Base-by-base conservation (phyloP, 2,329 filamentous ascomycete species). In the Orbilia javanica region DNA sequence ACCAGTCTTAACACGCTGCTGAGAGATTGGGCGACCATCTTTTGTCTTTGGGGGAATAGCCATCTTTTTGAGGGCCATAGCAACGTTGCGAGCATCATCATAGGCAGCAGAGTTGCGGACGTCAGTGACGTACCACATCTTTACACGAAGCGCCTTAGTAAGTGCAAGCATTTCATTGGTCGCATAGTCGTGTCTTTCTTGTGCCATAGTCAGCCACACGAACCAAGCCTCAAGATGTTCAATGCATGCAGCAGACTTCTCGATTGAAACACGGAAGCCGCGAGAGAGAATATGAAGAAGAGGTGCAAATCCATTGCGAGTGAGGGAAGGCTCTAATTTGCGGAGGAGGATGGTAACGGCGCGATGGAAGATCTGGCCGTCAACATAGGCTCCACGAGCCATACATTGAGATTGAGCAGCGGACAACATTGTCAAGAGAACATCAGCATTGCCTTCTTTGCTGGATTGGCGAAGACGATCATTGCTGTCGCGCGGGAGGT, bases 91-190 rank as follows among this genome's bases (percentile, higher is more conserved):
- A 44, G 93, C 93, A 81, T 96, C 92, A 77, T 96, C 93, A 82
- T 97, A 98, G 8, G 90, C 90, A 60, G 90, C 92, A 3, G 96
- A 97, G 81, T 95, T 94, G 79, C 93, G 91, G 29, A 98, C 94
- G 83, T 97, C 94, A 0, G 93, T 95, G 77, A 96, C 92, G 83
- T 97, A 99, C 96, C 96, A 99, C 93, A 98, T 97, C 86, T 98
- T 98, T 83, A 97, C 93, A 48, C 96, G 90, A 44, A 97, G 87
- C 22, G 91, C 90, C 72, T 90, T 89, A 42, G 96, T 87, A 4
- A 89, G 89, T 74, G 87, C 87, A 87, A 93, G 92, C 89, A 93
- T 92, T 4, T 89, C 87, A 46, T 93, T 91, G 39, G 94, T 90
- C 11, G 90, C 88, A 1, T 87, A 88, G 81, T 95, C 93, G 57